These are phyloP conservation scores for Sporothrix protearum DNA, from an alignment of 2,329 filamentous ascomycete genomes.

Conservation along the genomic window DNA sequence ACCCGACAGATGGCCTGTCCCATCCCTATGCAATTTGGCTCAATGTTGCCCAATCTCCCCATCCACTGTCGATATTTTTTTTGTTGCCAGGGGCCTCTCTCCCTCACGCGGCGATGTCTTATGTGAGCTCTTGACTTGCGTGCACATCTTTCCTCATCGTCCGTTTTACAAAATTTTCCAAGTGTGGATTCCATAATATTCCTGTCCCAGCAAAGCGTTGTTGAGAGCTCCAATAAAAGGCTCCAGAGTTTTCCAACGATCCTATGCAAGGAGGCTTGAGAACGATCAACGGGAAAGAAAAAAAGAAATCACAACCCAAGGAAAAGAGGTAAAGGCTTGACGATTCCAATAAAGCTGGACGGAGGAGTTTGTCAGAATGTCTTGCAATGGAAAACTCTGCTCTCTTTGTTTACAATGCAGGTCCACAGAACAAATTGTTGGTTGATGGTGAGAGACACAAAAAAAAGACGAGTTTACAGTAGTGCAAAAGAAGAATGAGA, in stretches of 20 bases:
- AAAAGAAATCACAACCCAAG: background rate
- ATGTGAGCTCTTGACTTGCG: conserved; percentile 6
- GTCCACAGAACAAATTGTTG: background rate
- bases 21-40: background rate
- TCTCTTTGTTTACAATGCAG: background rate
- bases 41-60: background rate
- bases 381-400: conserved; percentile 1
- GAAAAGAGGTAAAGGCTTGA: background rate
- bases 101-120: background rate
- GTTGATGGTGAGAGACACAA: background rate
- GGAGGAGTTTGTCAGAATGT: background rate
- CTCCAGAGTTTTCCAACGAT: background rate
- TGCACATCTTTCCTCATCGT: conserved; percentile 16
- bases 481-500: background rate
- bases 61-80: background rate
- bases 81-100: background rate
- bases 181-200: background rate
- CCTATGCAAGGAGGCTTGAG: conserved; percentile 9
- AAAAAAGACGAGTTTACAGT: background rate
- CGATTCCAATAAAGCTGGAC: background rate
- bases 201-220: background rate
- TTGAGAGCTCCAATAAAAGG: background rate
- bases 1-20: background rate
- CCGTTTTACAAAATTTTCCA: background rate
- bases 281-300: background rate